Conservation (phyloP, 106 monocot genomes). For the Agapanthus africanus region DNA sequence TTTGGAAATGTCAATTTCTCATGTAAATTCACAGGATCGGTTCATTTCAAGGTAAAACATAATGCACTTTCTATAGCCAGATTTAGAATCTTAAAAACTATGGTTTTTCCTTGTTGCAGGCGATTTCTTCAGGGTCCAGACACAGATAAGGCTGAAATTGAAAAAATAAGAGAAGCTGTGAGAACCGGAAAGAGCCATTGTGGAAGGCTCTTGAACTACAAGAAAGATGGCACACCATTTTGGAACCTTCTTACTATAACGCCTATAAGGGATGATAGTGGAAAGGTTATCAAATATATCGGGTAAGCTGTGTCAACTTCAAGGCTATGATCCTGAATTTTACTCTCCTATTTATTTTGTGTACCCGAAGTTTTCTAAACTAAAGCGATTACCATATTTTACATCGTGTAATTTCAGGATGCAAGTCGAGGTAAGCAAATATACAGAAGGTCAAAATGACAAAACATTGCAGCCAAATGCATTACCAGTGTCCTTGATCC, state of each 20-base stretch:
- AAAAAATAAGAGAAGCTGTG: conserved; percentile 75
- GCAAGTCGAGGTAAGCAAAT: conserved; percentile 99
- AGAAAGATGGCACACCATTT: conserved; percentile 78
- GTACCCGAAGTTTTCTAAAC: not conserved
- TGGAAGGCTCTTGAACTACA: conserved; percentile 90
- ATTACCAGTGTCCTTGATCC: conserved; percentile 81
- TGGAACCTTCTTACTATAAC: conserved; percentile 97
- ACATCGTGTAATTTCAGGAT: conserved; percentile 39
- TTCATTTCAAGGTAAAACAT: not conserved
- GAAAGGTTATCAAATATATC: conserved; percentile 80
- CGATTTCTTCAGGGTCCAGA: conserved; percentile 93
- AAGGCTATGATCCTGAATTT: too few relatives aligned
- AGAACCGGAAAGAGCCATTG: conserved; percentile 71
- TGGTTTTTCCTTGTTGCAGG: conserved; percentile 31
- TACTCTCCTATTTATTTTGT: not conserved
- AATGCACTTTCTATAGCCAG: not conserved
- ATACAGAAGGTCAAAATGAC: conserved; percentile 77
- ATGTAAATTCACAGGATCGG: not conserved
- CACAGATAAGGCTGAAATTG: conserved; percentile 65
- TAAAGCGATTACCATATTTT: not conserved
- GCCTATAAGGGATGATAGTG: conserved; percentile 64
- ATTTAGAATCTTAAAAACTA: not conserved
- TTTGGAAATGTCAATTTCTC: not conserved
- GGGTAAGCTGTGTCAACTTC: conserved; percentile 42
- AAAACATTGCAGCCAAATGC: conserved; percentile 80